phyloP scores from a whole-genome alignment of 257 asterid genomes.

The Haberlea rhodopensis region DNA sequence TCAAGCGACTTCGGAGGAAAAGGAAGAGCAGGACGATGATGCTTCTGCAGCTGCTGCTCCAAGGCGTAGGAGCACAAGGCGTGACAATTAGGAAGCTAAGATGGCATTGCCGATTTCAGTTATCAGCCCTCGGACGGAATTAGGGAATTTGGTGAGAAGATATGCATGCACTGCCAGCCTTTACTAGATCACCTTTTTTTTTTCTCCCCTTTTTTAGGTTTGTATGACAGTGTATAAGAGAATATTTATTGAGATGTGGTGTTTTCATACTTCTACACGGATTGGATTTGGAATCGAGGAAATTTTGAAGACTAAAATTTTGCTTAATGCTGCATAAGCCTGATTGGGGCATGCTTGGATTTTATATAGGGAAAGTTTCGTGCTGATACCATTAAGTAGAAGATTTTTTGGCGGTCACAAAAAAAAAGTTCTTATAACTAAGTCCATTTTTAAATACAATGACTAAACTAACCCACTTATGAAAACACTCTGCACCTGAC shows the following conservation, averaged over 20 bases:
- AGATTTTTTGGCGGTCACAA: no score
- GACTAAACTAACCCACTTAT: no score
- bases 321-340: background rate
- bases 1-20: constrained; percentile 55
- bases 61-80: constrained; percentile 59
- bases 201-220: constrained; percentile 33
- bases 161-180: background rate
- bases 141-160: constrained; percentile 19
- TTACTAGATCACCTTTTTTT: constrained; percentile 21
- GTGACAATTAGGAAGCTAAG: constrained; percentile 45
- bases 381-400: no score
- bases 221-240: constrained; percentile 35
- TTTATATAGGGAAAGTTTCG: no score
- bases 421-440: no score
- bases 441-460: no score
- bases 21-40: constrained; percentile 53
- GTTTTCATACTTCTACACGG: constrained; percentile 25
- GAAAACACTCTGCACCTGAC: no score
- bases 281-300: constrained; percentile 20
- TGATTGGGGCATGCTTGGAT: background rate
- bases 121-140: constrained; percentile 9
- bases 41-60: constrained; percentile 45
- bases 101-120: background rate
- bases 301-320: constrained; percentile 26
- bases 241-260: constrained; percentile 29